Percentiles rank a stretch among this genome's conserved stretches.
Conservation (phyloP, 345 rosid species). For the Euphorbia peplus region DNA sequence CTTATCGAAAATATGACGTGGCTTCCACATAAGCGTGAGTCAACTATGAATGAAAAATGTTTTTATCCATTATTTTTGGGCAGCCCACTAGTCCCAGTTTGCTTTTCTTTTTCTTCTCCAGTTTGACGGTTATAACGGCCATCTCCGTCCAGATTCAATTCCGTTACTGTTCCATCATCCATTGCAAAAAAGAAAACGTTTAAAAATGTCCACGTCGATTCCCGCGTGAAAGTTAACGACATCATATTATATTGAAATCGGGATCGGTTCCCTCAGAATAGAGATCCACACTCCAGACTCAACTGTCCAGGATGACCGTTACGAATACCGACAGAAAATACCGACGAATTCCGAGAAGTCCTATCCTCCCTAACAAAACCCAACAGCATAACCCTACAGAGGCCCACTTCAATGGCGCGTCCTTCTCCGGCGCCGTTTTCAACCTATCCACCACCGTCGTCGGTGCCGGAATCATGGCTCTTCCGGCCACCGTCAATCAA, state of each 20-base stretch:
- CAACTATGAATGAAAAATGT: too few relatives aligned
- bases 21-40: too few relatives aligned
- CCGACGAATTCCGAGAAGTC: slow-evolving; percentile 40
- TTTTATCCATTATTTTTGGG: too few relatives aligned
- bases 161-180: too few relatives aligned
- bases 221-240: slow-evolving; percentile 22
- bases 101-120: too few relatives aligned
- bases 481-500: slow-evolving; percentile 55
- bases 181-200: not conserved
- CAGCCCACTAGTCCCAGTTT: not conserved
- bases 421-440: slow-evolving; percentile 57
- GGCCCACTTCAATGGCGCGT: slow-evolving; percentile 43
- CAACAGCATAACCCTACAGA: slow-evolving; percentile 21
- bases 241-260: not conserved
- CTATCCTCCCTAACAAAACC: slow-evolving; percentile 41
- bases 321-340: slow-evolving; percentile 38
- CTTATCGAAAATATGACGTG: too few relatives aligned
- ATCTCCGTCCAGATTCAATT: too few relatives aligned
- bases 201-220: slow-evolving; percentile 8
- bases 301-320: slow-evolving; percentile 25
- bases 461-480: slow-evolving; percentile 72
- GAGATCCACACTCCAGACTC: too few relatives aligned
- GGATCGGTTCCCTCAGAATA: too few relatives aligned
- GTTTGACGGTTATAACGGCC: too few relatives aligned
- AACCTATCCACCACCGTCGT: slow-evolving; percentile 66